phyloP scores from a whole-genome alignment of 2,329 filamentous ascomycete genomes.

The Zymoseptoria crescenta region DNA sequence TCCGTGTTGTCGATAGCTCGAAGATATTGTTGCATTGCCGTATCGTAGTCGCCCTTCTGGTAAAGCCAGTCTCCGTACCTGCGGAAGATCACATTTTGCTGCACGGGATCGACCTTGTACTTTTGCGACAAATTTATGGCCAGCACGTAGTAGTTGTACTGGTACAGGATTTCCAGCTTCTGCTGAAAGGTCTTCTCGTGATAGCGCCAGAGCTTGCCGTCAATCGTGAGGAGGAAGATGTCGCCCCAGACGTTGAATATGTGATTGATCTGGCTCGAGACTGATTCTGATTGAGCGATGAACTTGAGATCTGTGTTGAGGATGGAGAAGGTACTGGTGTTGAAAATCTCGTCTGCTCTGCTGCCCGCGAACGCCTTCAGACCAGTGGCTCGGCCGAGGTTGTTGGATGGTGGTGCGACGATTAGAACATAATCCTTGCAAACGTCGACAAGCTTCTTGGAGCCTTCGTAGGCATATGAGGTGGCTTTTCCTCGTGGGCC shows the following conservation, averaged over 20 bases:
- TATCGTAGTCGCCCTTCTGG: slow-evolving; percentile 91
- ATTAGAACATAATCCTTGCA: slow-evolving; percentile 83
- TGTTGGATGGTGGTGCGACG: slow-evolving; percentile 66
- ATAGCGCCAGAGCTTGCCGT: slow-evolving; percentile 86
- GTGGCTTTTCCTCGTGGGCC: slow-evolving; percentile 75
- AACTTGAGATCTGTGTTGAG: slow-evolving; percentile 89
- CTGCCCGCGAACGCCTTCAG: slow-evolving; percentile 67
- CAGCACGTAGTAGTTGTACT: slow-evolving; percentile 82
- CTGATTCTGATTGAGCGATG: slow-evolving; percentile 78
- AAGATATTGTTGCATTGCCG: slow-evolving; percentile 98
- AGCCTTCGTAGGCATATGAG: slow-evolving; percentile 83
- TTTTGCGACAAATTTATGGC: slow-evolving; percentile 92
- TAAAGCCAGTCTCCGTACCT: slow-evolving; percentile 93
- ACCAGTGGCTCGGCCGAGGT: slow-evolving; percentile 49
- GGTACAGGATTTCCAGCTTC: slow-evolving; percentile 86
- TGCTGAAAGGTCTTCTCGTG: slow-evolving; percentile 86
- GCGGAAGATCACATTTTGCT: slow-evolving; percentile 86
- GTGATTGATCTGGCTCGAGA: slow-evolving; percentile 70
- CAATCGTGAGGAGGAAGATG: slow-evolving; percentile 79
- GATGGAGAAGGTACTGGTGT: slow-evolving; percentile 78
- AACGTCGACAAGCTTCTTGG: slow-evolving; percentile 72
- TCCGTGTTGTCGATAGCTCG: slow-evolving; percentile 94
- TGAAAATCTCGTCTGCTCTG: slow-evolving; percentile 70
- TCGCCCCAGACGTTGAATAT: slow-evolving; percentile 87
- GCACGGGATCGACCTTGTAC: slow-evolving; percentile 66